Conservation (phyloP, 768 basidiomycete species). For the Collybiopsis luxurians region DNA sequence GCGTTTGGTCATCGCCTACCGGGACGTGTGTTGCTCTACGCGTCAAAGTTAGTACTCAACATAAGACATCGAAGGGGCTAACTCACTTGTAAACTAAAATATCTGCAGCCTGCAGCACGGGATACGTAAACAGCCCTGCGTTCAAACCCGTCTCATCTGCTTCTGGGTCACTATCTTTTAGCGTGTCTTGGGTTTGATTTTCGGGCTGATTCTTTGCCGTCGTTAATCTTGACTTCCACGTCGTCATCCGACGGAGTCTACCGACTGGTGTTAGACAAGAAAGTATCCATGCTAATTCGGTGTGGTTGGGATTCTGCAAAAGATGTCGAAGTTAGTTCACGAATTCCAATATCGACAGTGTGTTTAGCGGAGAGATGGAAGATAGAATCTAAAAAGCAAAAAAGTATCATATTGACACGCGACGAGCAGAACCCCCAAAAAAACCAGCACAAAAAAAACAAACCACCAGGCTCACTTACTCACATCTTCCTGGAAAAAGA, state of each 20-base stretch:
- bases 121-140: constrained; percentile 87
- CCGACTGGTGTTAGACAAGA: constrained; percentile 84
- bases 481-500: constrained; percentile 92
- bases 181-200: background rate
- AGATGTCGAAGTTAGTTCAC: too few relatives aligned
- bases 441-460: background rate
- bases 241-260: constrained; percentile 86
- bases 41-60: background rate
- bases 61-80: background rate
- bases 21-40: constrained; percentile 87
- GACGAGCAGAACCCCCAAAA: too few relatives aligned
- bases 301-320: constrained; percentile 73
- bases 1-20: constrained; percentile 94
- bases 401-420: too few relatives aligned
- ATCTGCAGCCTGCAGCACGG: constrained; percentile 91
- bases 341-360: too few relatives aligned
- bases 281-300: constrained; percentile 88
- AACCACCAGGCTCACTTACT: constrained; percentile 26
- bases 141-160: constrained; percentile 82
- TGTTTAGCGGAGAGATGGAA: too few relatives aligned
- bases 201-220: constrained; percentile 73
- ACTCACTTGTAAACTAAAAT: constrained; percentile 80
- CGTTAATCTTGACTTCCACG: constrained; percentile 86
- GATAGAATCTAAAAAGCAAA: too few relatives aligned
- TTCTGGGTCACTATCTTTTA: constrained; percentile 48